Percentiles rank a stretch among this genome's conserved stretches.
Conservation (phyloP, 2,329 filamentous ascomycete species). For the Xylariaceae sp. region DNA sequence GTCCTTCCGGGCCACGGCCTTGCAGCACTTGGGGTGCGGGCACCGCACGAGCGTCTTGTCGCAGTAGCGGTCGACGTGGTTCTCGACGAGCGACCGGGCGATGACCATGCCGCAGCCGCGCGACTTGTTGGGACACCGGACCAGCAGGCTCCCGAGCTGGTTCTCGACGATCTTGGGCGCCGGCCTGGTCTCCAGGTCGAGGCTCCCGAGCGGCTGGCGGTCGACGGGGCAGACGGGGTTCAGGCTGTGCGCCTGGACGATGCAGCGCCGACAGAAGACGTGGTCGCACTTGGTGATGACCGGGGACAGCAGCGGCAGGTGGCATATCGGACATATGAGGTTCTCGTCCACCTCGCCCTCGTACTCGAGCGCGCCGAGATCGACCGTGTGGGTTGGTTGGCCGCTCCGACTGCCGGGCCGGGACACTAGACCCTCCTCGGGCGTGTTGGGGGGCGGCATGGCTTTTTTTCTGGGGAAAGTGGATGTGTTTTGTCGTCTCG, state of each 20-base stretch:
- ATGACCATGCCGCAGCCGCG: conserved; percentile 47
- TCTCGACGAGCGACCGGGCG: conserved; percentile 48
- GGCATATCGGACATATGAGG: conserved; percentile 52
- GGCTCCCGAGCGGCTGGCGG: conserved; percentile 37
- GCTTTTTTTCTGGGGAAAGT: too few species aligned
- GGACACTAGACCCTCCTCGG: conserved; percentile 29
- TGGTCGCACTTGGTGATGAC: conserved; percentile 59
- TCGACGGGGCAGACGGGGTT: conserved; percentile 53
- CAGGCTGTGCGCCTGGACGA: conserved; percentile 39
- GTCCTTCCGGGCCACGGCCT: conserved; percentile 47
- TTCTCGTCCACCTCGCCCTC: conserved; percentile 40
- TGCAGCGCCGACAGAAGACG: conserved; percentile 57
- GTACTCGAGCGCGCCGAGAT: conserved; percentile 42
- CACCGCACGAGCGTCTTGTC: conserved; percentile 52
- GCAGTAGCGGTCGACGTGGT: conserved; percentile 54
- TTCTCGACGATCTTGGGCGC: conserved; percentile 48
- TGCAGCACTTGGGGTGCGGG: conserved; percentile 46
- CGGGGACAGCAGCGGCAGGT: conserved; percentile 54
- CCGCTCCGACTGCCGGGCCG: conserved; percentile 21
- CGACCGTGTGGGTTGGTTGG: conserved; percentile 26
- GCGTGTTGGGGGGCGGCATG: conserved; percentile 34
- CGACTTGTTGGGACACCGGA: conserved; percentile 50
- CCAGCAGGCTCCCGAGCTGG: conserved; percentile 54
- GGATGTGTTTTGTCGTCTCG: too few species aligned
- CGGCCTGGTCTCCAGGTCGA: conserved; percentile 27